Conservation (phyloP, 495 filamentous ascomycete genomes). For the Filosporella fistucella region DNA sequence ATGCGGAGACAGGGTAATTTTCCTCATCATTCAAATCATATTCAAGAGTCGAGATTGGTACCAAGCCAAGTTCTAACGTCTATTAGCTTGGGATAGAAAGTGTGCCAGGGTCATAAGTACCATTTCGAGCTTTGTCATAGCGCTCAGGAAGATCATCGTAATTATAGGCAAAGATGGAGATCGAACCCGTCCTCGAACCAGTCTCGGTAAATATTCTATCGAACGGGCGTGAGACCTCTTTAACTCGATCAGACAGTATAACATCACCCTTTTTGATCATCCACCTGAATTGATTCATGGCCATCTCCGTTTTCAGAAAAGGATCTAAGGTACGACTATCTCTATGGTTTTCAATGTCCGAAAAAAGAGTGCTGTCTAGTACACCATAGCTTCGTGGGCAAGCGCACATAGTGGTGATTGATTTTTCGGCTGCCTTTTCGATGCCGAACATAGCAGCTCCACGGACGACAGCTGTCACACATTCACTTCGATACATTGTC, state of each 20-base stretch:
- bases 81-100: not conserved
- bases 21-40: conserved; percentile 1
- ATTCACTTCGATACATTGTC: not conserved
- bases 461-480: conserved; percentile 14
- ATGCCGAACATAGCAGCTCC: conserved; percentile 17
- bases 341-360: not conserved
- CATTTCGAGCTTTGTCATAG: conserved; percentile 4
- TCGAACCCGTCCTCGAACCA: not conserved
- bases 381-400: conserved; percentile 13
- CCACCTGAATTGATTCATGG: conserved; percentile 11
- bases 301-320: not conserved
- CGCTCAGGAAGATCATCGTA: conserved; percentile 4
- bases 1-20: not conserved
- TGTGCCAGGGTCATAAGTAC: not conserved
- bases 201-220: conserved; percentile 4
- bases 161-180: conserved; percentile 16
- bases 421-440: conserved; percentile 7
- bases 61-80: not conserved
- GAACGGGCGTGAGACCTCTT: not conserved
- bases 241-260: conserved; percentile 9
- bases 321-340: conserved; percentile 2
- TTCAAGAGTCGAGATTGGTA: not conserved
- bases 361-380: conserved; percentile 1
- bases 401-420: conserved; percentile 4
- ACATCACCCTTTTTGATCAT: conserved; percentile 15